Conservation (phyloP, 352 stramenopile species). For the Phytophthora kernoviae region DNA sequence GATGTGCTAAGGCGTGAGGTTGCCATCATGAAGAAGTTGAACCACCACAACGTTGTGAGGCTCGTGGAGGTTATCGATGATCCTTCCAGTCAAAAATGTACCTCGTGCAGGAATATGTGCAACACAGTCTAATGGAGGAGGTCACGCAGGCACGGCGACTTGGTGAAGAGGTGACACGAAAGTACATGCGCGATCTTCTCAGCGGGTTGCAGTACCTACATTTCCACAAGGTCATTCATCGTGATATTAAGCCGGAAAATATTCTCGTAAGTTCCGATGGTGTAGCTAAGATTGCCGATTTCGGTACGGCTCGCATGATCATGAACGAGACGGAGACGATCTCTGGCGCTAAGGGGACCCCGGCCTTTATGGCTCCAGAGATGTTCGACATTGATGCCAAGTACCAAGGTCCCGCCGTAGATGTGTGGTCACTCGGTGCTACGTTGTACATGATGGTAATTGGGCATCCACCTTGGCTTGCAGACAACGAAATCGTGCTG, state of each 20-base stretch:
- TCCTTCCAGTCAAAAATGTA: constrained; percentile 95
- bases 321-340: constrained; percentile 91
- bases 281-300: constrained; percentile 91
- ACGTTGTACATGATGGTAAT: constrained; percentile 94
- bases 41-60: constrained; percentile 93
- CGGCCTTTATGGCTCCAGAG: constrained; percentile 92
- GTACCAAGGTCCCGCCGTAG: constrained; percentile 83
- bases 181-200: constrained; percentile 92
- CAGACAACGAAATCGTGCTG: constrained; percentile 90
- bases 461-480: constrained; percentile 89
- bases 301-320: constrained; percentile 90
- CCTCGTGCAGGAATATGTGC: constrained; percentile 94
- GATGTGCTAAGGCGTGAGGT: constrained; percentile 90
- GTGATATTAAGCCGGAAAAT: constrained; percentile 93
- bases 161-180: constrained; percentile 67
- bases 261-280: constrained; percentile 85
- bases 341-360: constrained; percentile 82
- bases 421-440: constrained; percentile 91
- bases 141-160: constrained; percentile 70
- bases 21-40: constrained; percentile 96
- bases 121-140: constrained; percentile 93
- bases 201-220: constrained; percentile 92
- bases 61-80: constrained; percentile 96
- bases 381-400: constrained; percentile 92
- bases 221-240: constrained; percentile 93